A percentile compares a stretch with the other conserved stretches of the same genome.
Evolutionary conservation across 805 yeast genomes (phyloP).

Genomic region (Ogataea henricii): DNA sequence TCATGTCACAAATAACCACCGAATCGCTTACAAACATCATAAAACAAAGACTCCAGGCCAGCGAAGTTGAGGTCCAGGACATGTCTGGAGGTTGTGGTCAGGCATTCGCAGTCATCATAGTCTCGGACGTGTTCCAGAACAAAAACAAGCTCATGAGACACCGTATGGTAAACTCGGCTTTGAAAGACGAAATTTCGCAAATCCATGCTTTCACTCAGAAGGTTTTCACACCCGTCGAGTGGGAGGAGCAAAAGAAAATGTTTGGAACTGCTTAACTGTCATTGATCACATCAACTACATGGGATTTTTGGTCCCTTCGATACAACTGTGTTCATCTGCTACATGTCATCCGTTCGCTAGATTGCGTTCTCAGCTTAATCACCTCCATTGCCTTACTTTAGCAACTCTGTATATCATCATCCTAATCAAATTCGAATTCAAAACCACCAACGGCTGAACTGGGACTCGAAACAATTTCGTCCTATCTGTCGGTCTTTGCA

Average conservation of each 20-base stretch:
- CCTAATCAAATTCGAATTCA: neutral
- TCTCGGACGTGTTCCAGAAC: slow-evolving; percentile 67
- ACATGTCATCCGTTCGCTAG: too few species aligned
- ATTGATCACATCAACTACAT: too few species aligned
- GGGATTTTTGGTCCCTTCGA: too few species aligned
- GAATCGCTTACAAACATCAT: slow-evolving; percentile 50
- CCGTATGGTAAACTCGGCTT: slow-evolving; percentile 74
- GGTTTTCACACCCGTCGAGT: slow-evolving; percentile 85
- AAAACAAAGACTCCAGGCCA: slow-evolving; percentile 57
- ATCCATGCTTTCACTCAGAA: slow-evolving; percentile 97
- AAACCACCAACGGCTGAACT: neutral
- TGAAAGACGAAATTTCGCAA: slow-evolving; percentile 79
- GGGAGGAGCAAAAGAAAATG: slow-evolving; percentile 51
- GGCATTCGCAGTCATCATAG: slow-evolving; percentile 92
- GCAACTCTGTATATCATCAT: neutral
- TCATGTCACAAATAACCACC: slow-evolving; percentile 31
- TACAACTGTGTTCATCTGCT: too few species aligned
- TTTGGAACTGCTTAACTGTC: slow-evolving; percentile 15
- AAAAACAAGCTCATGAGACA: slow-evolving; percentile 87
- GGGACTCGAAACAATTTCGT: neutral
- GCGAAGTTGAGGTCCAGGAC: slow-evolving; percentile 71
- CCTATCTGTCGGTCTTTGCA: neutral
- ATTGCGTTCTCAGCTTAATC: neutral
- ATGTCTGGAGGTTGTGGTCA: slow-evolving; percentile 96
- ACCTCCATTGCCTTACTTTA: neutral